Evolutionary conservation across 1,284 basidiomycete species (phyloP), one percentile per base, ranked within the genome.

Genomic region (Austroboletus novae-zelandiae): DNA sequence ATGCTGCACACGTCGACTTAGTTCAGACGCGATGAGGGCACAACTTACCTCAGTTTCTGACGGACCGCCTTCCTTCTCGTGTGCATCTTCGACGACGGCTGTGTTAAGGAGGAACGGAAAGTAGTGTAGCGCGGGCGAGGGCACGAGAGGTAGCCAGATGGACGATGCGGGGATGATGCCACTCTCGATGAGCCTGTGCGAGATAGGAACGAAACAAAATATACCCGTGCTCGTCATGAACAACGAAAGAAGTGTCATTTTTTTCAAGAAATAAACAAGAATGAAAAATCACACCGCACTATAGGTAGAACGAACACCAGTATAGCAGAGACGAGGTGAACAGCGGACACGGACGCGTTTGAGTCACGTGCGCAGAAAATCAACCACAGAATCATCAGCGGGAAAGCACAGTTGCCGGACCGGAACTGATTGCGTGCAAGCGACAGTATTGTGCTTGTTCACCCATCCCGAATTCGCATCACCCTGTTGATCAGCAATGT

Each of bases 151-250:
- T 11, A 46, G 34, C 61, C 52, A 53, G 40, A 31, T 18, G 15
- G 43, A 41, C 6, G 58, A 42, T 9, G 32, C 4, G 10, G 58
- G 40, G 17, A 54, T 47, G 47, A 62, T 63, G n/a, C 61, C 61
- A 6, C 61, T 63, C 46, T 59, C 53, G 23, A 61, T 29, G 20
- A 63, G 61, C 56, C 62, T 59, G 31, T 59, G 59, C 14, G 50
- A 61, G 37, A 65, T 62, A n/a, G 62, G 53, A 39, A 62, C 51
- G 35, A 63, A 62, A 43, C 61, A 65, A 45, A 65, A 63, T 8
- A 65, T 43, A 27, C 62, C 62, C 10, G 61, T 54, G 41, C 46
- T 61, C 4, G 59, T 53, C 61, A 54, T 59, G 36, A 65, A 61
- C 5, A 51, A 14, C 2, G 60, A 65, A 15, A 61, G 40, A 1